Conservation (phyloP, 2,329 filamentous ascomycete species). For the Colletotrichum sp. region DNA sequence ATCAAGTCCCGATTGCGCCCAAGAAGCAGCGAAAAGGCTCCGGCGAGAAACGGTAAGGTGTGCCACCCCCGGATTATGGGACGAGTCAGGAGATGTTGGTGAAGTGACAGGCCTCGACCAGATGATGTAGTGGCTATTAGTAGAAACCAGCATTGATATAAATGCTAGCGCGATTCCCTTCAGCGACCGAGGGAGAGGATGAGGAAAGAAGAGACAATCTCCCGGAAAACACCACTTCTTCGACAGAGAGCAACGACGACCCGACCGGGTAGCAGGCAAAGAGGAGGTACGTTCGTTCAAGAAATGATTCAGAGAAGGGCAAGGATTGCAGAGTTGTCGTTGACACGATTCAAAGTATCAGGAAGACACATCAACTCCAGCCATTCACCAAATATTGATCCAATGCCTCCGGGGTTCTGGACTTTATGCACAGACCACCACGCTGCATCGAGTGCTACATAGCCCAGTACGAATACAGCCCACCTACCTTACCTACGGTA, state of each 20-base stretch:
- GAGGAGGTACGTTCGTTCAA: conserved; percentile 11
- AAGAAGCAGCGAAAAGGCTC: not conserved
- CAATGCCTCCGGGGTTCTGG: not conserved
- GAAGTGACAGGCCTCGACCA: conserved; percentile 12
- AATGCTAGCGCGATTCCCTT: conserved; percentile 18
- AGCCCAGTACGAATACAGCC: too few species aligned
- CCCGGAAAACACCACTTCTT: not conserved
- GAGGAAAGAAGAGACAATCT: not conserved
- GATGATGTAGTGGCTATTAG: conserved; percentile 13
- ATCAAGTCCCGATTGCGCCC: conserved; percentile 1
- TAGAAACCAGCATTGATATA: conserved; percentile 1
- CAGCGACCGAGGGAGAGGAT: not conserved
- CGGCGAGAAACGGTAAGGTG: not conserved
- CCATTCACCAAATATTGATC: not conserved
- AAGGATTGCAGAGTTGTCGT: not conserved
- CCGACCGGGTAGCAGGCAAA: not conserved
- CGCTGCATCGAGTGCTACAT: not conserved
- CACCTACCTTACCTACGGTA: too few species aligned
- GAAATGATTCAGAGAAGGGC: not conserved
- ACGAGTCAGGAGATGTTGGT: conserved; percentile 21
- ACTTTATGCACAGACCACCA: not conserved
- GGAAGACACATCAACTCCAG: not conserved
- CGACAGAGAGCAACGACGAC: not conserved
- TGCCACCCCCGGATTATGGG: conserved; percentile 9
- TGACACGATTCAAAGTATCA: not conserved